These are phyloP conservation scores for Tilletia caries DNA, from an alignment of 1,284 basidiomycete species.

Conservation along the genomic window DNA sequence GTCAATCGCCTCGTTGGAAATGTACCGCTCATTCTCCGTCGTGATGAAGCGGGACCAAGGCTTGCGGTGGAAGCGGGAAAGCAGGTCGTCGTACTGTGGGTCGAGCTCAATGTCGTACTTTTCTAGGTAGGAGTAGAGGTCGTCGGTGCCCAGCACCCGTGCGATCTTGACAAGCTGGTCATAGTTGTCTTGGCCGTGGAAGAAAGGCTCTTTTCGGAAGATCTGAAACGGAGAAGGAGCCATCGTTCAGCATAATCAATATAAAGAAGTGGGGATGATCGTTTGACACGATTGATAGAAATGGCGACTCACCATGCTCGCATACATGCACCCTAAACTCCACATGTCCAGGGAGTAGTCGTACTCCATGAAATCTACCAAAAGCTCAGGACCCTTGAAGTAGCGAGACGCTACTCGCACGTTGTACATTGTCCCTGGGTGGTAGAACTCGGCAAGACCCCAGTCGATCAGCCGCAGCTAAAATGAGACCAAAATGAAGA, in stretches of 20 bases:
- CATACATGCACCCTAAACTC: constrained; percentile 96
- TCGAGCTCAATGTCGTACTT: constrained; percentile 66
- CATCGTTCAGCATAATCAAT: background rate
- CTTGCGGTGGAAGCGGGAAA: constrained; percentile 72
- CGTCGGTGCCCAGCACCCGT: constrained; percentile 94
- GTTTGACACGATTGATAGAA: background rate
- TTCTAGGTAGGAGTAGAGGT: constrained; percentile 68
- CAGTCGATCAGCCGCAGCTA: constrained; percentile 94
- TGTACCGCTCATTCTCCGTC: constrained; percentile 86
- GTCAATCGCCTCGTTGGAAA: constrained; percentile 74
- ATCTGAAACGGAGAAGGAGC: constrained; percentile 61
- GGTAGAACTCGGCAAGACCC: constrained; percentile 98
- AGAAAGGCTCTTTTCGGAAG: constrained; percentile 98
- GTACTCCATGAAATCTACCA: constrained; percentile 97
- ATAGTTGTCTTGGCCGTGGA: constrained; percentile 98
- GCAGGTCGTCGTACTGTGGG: constrained; percentile 53
- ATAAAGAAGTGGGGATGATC: background rate
- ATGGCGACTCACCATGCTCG: constrained; percentile 64
- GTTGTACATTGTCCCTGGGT: constrained; percentile 95
- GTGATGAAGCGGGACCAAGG: constrained; percentile 63
- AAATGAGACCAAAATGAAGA: no score
- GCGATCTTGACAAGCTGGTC: constrained; percentile 98
- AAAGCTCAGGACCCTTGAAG: constrained; percentile 94
- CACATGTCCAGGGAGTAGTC: constrained; percentile 90
- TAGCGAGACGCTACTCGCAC: constrained; percentile 95